Base-by-base conservation (phyloP, 768 basidiomycete species). In the Bullera alba region DNA sequence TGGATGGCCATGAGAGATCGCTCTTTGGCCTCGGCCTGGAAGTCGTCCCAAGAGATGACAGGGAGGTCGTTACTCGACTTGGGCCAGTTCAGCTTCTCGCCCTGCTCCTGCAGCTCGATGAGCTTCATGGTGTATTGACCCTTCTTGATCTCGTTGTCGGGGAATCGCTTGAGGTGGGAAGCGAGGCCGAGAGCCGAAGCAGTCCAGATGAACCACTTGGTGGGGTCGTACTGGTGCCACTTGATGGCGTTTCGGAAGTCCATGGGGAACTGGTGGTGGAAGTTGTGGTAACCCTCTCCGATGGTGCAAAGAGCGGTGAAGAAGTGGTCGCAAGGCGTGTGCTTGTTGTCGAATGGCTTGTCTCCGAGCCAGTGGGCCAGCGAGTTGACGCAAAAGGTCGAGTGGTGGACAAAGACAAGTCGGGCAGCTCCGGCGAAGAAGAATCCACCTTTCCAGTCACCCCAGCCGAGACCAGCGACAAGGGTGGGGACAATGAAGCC, bases 211-310 rank as follows among this genome's bases (percentile, higher is more conserved):
- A 88, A 86, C 88, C 88, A 91, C 72, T 90, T 90, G 29, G 87
- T 90, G 8, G 87, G 88, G 68, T 89, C 87, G 65, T 89, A 90
- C 68, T 90, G 87, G 73, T 86, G 87, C 87, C 87, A 89, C 73
- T 79, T 88, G 78, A 93, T 89, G 50, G 91, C 91, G 66, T 93
- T 93, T 22, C 91, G 81, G 77, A 91, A 96, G 73, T 96, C 91
- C 86, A 89, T 89, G 5, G 91, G 91, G 81, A 93, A 93, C 58
- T 90, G 86, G 67, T 96, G 91, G 76, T 96, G 91, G 81, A 93
- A 93, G 75, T 96, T 96, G 78, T 96, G 91, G 77, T 96, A 96
- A 15, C 91, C 91, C 73, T 96, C 91, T 47, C 91, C 91, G 64
- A 92, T 83, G 30, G 91, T 95, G 54, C 82, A 84, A 26, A 95